Conservation (phyloP, 177 flowering plant genomes). For the Vitis hybrid region DNA sequence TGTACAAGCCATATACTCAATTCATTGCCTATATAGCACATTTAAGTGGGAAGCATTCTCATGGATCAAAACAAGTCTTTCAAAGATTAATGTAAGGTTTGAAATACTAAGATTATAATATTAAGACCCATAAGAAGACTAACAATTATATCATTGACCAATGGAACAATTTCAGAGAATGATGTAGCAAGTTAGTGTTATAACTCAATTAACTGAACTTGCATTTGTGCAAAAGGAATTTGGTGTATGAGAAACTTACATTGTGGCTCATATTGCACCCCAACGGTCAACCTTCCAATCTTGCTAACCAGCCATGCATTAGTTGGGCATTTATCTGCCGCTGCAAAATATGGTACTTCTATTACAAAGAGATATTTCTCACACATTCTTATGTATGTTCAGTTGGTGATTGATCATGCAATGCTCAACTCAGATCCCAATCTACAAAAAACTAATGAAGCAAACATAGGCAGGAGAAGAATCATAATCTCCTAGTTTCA, state of each 20-base stretch:
- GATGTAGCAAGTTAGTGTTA: too few relatives aligned
- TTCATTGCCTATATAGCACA: neutral
- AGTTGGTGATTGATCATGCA: neutral
- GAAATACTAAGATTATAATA: too few relatives aligned
- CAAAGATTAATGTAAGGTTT: neutral
- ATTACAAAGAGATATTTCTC: neutral
- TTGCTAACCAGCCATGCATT: constrained; percentile 87
- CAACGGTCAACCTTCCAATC: constrained; percentile 84
- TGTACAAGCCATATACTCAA: too few relatives aligned
- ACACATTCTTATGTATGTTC: neutral
- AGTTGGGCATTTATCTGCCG: constrained; percentile 60
- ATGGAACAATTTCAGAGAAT: too few relatives aligned
- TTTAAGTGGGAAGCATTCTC: constrained; percentile 3
- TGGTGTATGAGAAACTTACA: constrained; percentile 35
- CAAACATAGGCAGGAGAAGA: neutral
- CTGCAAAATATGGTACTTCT: constrained; percentile 22
- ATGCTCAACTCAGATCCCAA: neutral
- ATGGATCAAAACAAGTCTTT: neutral
- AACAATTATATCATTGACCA: too few relatives aligned
- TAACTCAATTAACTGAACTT: neutral
- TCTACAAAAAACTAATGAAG: neutral
- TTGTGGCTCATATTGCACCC: constrained; percentile 79
- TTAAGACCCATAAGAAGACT: too few relatives aligned
- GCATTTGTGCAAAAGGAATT: neutral
- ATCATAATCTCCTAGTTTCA: neutral